These are phyloP conservation scores for Pistacia atlantica DNA, from an alignment of 345 rosid genomes.

Conservation along the genomic window DNA sequence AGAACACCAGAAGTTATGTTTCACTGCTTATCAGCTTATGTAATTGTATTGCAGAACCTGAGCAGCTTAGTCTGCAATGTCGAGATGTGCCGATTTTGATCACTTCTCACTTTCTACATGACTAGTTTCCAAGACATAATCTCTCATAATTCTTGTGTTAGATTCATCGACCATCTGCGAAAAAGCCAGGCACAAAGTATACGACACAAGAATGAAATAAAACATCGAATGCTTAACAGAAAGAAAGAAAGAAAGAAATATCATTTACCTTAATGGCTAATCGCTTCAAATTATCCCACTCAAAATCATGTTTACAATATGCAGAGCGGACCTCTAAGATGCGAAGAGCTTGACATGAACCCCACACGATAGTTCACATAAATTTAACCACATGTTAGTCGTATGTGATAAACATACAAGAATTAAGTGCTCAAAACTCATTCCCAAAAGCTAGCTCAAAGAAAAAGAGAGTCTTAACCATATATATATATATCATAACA, in stretches of 20 bases:
- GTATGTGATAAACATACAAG: too few relatives aligned
- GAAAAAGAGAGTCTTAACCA: too few relatives aligned
- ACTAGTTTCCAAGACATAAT: conserved; percentile 70
- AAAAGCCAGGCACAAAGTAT: background rate
- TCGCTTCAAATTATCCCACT: conserved; percentile 74
- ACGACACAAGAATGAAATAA: background rate
- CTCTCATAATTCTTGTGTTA: conserved; percentile 79
- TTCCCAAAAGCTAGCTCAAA: too few relatives aligned
- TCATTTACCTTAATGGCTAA: conserved; percentile 54
- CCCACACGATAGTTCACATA: conserved; percentile 3
- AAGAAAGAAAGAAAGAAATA: background rate
- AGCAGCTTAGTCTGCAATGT: background rate
- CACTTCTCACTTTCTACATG: conserved; percentile 48
- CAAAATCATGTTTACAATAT: conserved; percentile 80
- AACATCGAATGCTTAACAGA: background rate
- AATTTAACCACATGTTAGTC: background rate
- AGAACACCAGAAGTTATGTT: too few relatives aligned
- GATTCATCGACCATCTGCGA: conserved; percentile 60
- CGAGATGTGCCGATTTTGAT: conserved; percentile 11
- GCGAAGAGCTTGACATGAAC: conserved; percentile 54
- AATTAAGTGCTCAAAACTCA: too few relatives aligned
- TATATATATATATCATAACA: too few relatives aligned
- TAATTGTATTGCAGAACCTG: background rate
- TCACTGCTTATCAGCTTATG: too few relatives aligned
- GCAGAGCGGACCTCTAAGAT: conserved; percentile 86